Base-by-base conservation (phyloP, 1,284 basidiomycete genomes). In the Fomes fomentarius region DNA sequence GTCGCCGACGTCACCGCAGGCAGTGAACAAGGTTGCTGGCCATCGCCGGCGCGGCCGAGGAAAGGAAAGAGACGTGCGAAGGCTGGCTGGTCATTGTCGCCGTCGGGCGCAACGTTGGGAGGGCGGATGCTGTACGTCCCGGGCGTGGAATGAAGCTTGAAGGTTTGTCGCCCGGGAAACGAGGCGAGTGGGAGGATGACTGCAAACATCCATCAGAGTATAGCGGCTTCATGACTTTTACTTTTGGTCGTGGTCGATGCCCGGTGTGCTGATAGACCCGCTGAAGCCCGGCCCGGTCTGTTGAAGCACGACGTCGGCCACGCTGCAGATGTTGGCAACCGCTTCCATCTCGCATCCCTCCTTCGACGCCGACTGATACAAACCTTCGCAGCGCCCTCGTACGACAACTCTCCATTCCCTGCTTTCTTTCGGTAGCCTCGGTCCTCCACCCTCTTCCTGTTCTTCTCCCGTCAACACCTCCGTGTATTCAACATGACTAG, bases 401-500 rank as follows among this genome's bases (percentile, higher is more conserved):
- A 39, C 38, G 21, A 39, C 38, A n/a, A n/a, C n/a, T n/a, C n/a
- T n/a, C n/a, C n/a, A n/a, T n/a, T n/a, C n/a, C n/a, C n/a, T n/a
- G n/a, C n/a, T n/a, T n/a, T n/a, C n/a, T n/a, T n/a, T n/a, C n/a
- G n/a, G n/a, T n/a, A n/a, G n/a, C n/a, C n/a, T n/a, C n/a, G n/a
- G n/a, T n/a, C n/a, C n/a, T n/a, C n/a, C n/a, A 30, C 28, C 28
- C 28, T 12, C 28, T 30, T 30, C 28, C 28, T 30, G 28, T 30
- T 30, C 12, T 30, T 12, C 7, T 7, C 7, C 28, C 6, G 28
- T 30, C 6, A 7, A 7, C 28, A 2, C 26, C 15, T 35, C 19
- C 37, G 21, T 35, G 10, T 19, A 17, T 25, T 4, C 24, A 12
- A 47, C 34, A 58, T 50, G 60, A 47, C 52, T 19, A 28, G 19